Percentiles rank a stretch among this genome's conserved stretches.
Evolutionary conservation across 169 alveolate genomes (phyloP).

Genomic region (Toxoplasma gondii): DNA sequence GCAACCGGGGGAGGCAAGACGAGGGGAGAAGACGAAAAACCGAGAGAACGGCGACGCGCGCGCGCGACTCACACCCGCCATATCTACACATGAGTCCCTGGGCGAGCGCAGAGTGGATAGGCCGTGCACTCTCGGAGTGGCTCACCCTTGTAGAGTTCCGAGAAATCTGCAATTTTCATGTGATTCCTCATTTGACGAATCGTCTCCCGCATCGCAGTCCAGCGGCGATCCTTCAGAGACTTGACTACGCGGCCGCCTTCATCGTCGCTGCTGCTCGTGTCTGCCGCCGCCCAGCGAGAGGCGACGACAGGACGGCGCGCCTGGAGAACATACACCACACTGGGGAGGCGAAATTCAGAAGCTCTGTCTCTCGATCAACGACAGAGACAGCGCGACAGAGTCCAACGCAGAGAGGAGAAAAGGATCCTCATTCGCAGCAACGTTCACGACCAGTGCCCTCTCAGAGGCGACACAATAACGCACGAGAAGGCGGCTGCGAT

Average conservation of each 20-base stretch:
- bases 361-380: neutral
- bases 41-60: too few species aligned
- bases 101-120: neutral
- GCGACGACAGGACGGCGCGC: constrained; percentile 35
- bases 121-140: neutral
- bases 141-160: constrained; percentile 64
- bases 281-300: constrained; percentile 67
- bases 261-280: constrained; percentile 65
- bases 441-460: too few species aligned
- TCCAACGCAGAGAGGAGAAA: neutral
- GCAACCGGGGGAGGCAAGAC: too few species aligned
- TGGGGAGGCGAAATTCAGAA: neutral
- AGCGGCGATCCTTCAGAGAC: constrained; percentile 60
- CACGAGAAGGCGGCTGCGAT: too few species aligned
- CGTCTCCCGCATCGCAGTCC: constrained; percentile 69
- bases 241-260: constrained; percentile 67
- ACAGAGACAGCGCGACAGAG: neutral
- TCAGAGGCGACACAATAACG: too few species aligned
- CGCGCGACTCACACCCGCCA: too few species aligned
- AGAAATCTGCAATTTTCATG: constrained; percentile 68
- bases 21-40: too few species aligned
- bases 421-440: too few species aligned
- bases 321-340: neutral
- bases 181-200: constrained; percentile 70
- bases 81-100: neutral